Evolutionary conservation across 257 asterid genomes (phyloP).

Genomic region (Agastache rugosa): DNA sequence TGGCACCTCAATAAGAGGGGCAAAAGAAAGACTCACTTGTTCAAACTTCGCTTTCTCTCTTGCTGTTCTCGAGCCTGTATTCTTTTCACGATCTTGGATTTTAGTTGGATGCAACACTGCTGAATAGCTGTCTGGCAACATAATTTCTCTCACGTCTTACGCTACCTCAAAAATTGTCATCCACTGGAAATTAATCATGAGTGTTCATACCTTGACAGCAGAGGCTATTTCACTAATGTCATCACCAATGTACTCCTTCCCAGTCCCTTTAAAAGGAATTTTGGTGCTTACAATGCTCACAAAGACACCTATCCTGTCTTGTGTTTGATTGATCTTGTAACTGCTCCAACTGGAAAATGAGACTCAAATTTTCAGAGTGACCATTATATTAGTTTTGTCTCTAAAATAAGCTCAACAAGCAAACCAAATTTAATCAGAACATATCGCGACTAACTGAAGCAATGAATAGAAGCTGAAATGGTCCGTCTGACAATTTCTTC

Average conservation of each 20-base stretch:
- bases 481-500: constrained; percentile 23
- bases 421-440: constrained; percentile 7
- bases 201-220: constrained; percentile 76
- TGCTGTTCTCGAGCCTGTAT: constrained; percentile 98
- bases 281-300: constrained; percentile 97
- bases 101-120: constrained; percentile 82
- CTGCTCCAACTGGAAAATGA: constrained; percentile 73
- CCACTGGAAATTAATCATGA: neutral
- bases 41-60: constrained; percentile 88
- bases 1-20: neutral
- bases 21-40: constrained; percentile 56
- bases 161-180: constrained; percentile 12
- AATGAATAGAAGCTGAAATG: constrained; percentile 30
- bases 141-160: constrained; percentile 33
- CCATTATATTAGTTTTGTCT: constrained; percentile 12
- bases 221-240: constrained; percentile 93
- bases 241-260: constrained; percentile 94
- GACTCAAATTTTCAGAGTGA: constrained; percentile 7
- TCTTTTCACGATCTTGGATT: constrained; percentile 81
- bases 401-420: constrained; percentile 30
- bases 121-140: constrained; percentile 73
- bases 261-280: constrained; percentile 94
- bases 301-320: constrained; percentile 88
- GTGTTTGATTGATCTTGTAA: constrained; percentile 92
- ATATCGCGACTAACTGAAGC: constrained; percentile 11